A percentile compares a stretch with the other conserved stretches of the same genome.
These are phyloP conservation scores for Murraya paniculata DNA, from an alignment of 345 rosid species.

Conservation along the genomic window DNA sequence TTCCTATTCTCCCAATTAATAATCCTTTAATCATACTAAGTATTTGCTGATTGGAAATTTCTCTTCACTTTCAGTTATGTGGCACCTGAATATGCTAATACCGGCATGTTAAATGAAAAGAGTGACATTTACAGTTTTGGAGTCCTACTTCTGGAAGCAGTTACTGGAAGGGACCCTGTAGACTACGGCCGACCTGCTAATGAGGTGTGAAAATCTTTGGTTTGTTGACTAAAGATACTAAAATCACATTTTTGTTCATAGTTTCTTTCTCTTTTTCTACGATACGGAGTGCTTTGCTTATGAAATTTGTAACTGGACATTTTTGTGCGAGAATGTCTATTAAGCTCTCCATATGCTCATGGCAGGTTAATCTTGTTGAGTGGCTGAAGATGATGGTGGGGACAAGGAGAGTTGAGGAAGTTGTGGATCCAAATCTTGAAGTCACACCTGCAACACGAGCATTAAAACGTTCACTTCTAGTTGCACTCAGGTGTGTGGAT, in stretches of 20 bases:
- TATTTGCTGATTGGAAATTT: constrained; percentile 11
- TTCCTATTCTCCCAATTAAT: constrained; percentile 4
- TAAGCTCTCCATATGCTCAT: constrained; percentile 4
- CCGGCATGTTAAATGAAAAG: constrained; percentile 89
- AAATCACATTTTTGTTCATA: neutral
- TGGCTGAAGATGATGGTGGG: constrained; percentile 98
- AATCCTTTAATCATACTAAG: neutral
- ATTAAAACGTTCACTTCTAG: constrained; percentile 72
- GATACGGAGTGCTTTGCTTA: neutral
- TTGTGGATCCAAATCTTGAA: constrained; percentile 76
- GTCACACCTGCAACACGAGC: constrained; percentile 70
- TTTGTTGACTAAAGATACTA: neutral
- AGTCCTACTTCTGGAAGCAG: constrained; percentile 83
- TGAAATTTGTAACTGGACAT: neutral
- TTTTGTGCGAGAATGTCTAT: constrained; percentile 6
- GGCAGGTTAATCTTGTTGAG: constrained; percentile 90
- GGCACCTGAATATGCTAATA: constrained; percentile 95
- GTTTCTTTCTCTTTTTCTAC: neutral
- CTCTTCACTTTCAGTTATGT: constrained; percentile 65
- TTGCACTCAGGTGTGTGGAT: constrained; percentile 87
- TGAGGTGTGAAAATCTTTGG: constrained; percentile 46
- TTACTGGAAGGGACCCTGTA: constrained; percentile 95
- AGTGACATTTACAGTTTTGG: constrained; percentile 98
- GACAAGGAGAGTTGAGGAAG: constrained; percentile 90
- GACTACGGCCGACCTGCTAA: constrained; percentile 88